phyloP scores from a whole-genome alignment of 2,329 filamentous ascomycete species.

The Albifimbria verrucaria region DNA sequence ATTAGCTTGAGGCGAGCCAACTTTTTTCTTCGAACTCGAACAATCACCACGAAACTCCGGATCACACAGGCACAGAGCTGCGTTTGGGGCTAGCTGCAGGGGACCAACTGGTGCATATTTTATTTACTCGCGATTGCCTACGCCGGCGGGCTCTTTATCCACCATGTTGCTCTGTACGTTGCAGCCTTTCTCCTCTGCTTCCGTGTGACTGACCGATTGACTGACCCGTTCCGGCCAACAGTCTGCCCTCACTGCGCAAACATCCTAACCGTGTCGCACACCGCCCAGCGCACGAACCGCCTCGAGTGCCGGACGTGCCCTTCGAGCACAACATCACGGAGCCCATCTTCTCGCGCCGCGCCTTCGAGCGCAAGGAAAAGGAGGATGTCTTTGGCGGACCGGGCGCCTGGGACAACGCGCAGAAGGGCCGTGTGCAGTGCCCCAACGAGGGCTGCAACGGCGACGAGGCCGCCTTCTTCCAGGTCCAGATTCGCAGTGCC shows the following conservation, averaged over 20 bases:
- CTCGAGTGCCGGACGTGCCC: conserved; percentile 93
- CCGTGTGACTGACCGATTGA: conserved; percentile 13
- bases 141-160: too few relatives aligned
- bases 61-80: neutral
- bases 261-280: conserved; percentile 70
- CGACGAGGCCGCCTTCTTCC: conserved; percentile 86
- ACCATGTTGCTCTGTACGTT: conserved; percentile 65
- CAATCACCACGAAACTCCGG: neutral
- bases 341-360: conserved; percentile 76
- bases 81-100: too few relatives aligned
- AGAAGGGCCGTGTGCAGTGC: conserved; percentile 81
- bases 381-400: conserved; percentile 89
- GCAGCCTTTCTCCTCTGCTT: conserved; percentile 4
- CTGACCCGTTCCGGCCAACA: conserved; percentile 30
- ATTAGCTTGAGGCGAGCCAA: neutral
- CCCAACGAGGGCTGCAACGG: conserved; percentile 77
- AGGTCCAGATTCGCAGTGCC: conserved; percentile 95
- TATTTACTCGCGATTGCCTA: too few relatives aligned
- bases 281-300: conserved; percentile 63
- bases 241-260: conserved; percentile 85
- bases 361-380: conserved; percentile 81
- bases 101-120: too few relatives aligned
- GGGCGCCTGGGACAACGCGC: conserved; percentile 86
- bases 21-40: neutral
- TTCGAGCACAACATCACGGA: conserved; percentile 83